Conservation (phyloP, 345 rosid genomes). For the Eucalyptus microcorys region DNA sequence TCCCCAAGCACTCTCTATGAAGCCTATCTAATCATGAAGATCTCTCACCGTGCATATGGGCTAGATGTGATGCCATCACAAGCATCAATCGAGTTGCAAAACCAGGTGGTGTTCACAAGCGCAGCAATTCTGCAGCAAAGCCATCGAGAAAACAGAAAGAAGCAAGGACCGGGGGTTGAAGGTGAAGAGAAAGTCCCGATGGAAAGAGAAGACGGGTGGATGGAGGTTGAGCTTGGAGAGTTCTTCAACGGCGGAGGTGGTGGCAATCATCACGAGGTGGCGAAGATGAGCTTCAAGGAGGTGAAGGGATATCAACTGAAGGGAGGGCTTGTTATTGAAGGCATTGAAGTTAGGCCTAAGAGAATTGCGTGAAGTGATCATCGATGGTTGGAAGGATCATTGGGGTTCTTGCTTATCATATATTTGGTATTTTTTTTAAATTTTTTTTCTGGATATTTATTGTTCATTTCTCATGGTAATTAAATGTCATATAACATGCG, state of each 20-base stretch:
- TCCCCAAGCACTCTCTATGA: conserved; percentile 20
- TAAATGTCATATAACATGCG: background rate
- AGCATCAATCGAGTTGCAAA: conserved; percentile 5
- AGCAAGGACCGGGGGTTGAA: background rate
- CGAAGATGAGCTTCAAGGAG: conserved; percentile 55
- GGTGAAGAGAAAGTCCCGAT: conserved; percentile 8
- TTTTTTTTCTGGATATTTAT: background rate
- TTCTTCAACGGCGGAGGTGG: conserved; percentile 23
- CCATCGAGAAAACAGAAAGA: background rate
- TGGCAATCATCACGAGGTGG: background rate
- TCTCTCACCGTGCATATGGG: conserved; percentile 11
- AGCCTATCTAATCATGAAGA: conserved; percentile 19
- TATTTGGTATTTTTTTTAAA: background rate
- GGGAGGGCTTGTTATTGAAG: conserved; percentile 66
- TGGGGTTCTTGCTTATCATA: background rate
- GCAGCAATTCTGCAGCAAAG: background rate
- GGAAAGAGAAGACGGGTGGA: conserved; percentile 55
- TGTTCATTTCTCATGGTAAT: background rate
- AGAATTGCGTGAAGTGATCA: background rate
- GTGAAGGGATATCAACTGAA: conserved; percentile 61
- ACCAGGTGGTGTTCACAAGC: background rate
- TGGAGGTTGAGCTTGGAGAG: conserved; percentile 77
- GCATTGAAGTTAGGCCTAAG: conserved; percentile 71
- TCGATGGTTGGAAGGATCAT: background rate
- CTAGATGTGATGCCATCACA: conserved; percentile 14